Percentiles rank a stretch among this genome's conserved stretches.
These are phyloP conservation scores for Kazachstania africana DNA, from an alignment of 805 yeast genomes.

Conservation along the genomic window DNA sequence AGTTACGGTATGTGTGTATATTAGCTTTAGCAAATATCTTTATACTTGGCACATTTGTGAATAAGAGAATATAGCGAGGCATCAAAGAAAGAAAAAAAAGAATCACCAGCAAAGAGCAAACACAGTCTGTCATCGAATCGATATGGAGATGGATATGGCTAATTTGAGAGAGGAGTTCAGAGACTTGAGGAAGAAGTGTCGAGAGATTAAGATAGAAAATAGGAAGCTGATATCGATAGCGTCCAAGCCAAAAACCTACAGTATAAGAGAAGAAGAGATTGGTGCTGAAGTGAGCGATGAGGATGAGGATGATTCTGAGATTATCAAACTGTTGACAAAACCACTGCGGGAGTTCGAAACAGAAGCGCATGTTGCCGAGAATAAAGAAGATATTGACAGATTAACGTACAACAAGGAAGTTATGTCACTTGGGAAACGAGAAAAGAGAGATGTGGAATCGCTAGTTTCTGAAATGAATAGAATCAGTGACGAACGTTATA, in stretches of 20 bases:
- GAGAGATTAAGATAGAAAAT: constrained; percentile 11
- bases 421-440: too few relatives aligned
- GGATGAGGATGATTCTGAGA: constrained; percentile 1
- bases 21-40: too few relatives aligned
- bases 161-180: constrained; percentile 5
- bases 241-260: constrained; percentile 18
- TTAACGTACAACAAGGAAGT: constrained; percentile 22
- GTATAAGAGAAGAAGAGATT: constrained; percentile 5
- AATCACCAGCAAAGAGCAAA: too few relatives aligned
- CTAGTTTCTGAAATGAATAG: constrained; percentile 14
- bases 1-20: too few relatives aligned
- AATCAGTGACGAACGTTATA: constrained; percentile 12
- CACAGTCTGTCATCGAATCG: too few relatives aligned
- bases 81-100: too few relatives aligned
- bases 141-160: constrained; percentile 1
- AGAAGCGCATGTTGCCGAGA: too few relatives aligned
- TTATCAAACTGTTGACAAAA: constrained; percentile 9
- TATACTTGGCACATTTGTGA: too few relatives aligned
- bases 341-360: constrained; percentile 18
- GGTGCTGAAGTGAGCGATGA: not conserved
- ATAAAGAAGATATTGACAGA: constrained; percentile 16
- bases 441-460: constrained; percentile 10
- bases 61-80: too few relatives aligned
- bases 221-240: constrained; percentile 13
- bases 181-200: constrained; percentile 9